Percentiles rank a stretch among this genome's conserved stretches.
Evolutionary conservation across 2,329 filamentous ascomycete species (phyloP).

Genomic region (Phyllosticta ampelicida): DNA sequence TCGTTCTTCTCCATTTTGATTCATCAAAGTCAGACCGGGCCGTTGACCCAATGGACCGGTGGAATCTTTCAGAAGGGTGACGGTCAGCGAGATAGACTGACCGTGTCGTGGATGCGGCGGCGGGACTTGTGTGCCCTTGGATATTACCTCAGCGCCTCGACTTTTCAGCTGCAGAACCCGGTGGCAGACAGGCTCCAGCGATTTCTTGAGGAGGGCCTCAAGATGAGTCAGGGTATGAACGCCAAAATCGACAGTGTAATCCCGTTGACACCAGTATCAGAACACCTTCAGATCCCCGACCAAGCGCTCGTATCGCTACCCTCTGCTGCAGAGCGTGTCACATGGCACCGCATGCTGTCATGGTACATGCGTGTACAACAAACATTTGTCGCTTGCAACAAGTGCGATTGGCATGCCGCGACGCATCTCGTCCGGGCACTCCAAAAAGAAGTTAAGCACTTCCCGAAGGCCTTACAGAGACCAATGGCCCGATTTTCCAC

Average conservation of each 20-base stretch:
- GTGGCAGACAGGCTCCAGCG: conserved; percentile 44
- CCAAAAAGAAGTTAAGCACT: conserved; percentile 26
- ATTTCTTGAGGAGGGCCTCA: conserved; percentile 48
- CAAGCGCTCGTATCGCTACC: conserved; percentile 17
- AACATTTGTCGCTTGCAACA: conserved; percentile 57
- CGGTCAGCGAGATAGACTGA: conserved; percentile 34
- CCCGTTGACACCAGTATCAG: background rate
- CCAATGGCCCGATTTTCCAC: conserved; percentile 45
- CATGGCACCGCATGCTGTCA: conserved; percentile 55
- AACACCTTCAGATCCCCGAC: conserved; percentile 12
- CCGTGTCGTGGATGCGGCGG: conserved; percentile 50
- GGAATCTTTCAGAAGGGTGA: conserved; percentile 31
- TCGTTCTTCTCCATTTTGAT: conserved; percentile 34
- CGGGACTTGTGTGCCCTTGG: conserved; percentile 50
- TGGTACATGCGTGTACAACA: conserved; percentile 63
- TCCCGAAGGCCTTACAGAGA: conserved; percentile 29
- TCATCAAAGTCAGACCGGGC: conserved; percentile 20
- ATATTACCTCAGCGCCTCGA: conserved; percentile 47
- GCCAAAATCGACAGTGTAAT: background rate
- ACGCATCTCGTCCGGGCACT: conserved; percentile 47
- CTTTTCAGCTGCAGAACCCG: conserved; percentile 45
- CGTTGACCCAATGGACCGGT: conserved; percentile 31
- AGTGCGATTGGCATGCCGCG: conserved; percentile 59
- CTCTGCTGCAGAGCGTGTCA: conserved; percentile 30
- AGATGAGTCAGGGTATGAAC: conserved; percentile 13